Evolutionary conservation across 2,329 filamentous ascomycete species (phyloP).

Genomic region (Trichoderma citrinoviride): DNA sequence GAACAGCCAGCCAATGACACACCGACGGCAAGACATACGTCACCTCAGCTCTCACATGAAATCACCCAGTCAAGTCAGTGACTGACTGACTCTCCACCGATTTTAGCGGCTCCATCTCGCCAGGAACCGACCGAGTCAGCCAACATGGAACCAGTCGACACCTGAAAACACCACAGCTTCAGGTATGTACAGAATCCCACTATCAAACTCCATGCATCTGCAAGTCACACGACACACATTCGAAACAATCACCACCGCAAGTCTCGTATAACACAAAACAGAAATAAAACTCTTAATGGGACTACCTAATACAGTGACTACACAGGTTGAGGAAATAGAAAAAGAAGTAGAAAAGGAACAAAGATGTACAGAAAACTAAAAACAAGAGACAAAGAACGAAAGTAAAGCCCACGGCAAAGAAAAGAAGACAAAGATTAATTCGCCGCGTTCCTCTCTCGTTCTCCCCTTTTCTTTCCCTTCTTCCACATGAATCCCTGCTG

Average conservation of each 20-base stretch:
- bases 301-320: conserved; percentile 15
- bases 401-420: not conserved
- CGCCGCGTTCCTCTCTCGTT: conserved; percentile 3
- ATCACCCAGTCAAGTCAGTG: not conserved
- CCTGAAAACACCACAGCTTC: not conserved
- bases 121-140: not conserved
- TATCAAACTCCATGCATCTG: not conserved
- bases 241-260: not conserved
- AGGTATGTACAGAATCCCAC: too few species aligned
- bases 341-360: not conserved
- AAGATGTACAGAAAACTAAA: conserved; percentile 13
- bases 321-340: not conserved
- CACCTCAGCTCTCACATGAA: not conserved
- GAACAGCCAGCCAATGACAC: not conserved
- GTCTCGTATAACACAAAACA: not conserved
- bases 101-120: not conserved
- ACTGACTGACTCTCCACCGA: not conserved
- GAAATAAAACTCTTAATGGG: not conserved
- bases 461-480: conserved; percentile 10
- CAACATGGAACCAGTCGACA: not conserved
- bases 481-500: conserved; percentile 13
- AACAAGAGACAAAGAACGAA: not conserved
- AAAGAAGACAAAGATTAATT: not conserved
- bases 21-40: not conserved
- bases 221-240: not conserved